Evolutionary conservation across 108 stramenopile species (phyloP), one percentile per base, ranked within the genome.

Genomic region (Discostella stelligeroides): DNA sequence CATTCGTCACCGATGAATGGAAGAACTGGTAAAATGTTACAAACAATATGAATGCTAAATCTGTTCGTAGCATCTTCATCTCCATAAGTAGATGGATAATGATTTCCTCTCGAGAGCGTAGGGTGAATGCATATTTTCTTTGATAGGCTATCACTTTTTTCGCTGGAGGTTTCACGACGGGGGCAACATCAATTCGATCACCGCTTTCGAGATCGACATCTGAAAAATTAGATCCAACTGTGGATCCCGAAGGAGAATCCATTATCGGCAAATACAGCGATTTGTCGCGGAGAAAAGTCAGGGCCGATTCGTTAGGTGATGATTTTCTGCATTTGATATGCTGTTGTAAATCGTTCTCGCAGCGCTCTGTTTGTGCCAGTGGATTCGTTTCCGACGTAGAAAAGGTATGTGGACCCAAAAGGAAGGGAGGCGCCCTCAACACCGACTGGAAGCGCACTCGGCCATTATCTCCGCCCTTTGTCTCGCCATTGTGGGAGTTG

Each of bases 1-100:
- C 9, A 43, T 72, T 72, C 42, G 71, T 72, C 24, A 63, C 46
- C 48, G 61, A 61, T n/a, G 62, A 63, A 41, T 72, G 71, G 38
- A 72, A 30, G 45, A 61, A 72, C 49, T 72, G 71, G 29, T 43
- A 63, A 8, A 63, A 40, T 14, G 61, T 50, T 11, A 18, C 61
- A 46, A 63, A 72, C 3, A n/a, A 4, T 13, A 72, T 8, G 39
- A 63, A 55, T 29, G 30, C 14, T 1, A 61, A n/a, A 43, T 72
- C 62, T 1, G 45, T 45, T 27, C 39, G 50, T 3, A 63, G 48
- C 71, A 72, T 72, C 7, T 25, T 18, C 29, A 63, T 21, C 40
- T 72, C 71, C 49, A 72, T 51, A 10, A 63, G 28, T n/a, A 72
- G 40, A 9, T 72, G 71, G 28, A 50, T 63, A n/a, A 63, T 46